Percentiles rank a stretch among this genome's conserved stretches.
Evolutionary conservation across 2,329 filamentous ascomycete genomes (phyloP).

Genomic region (Talaromyces sp.): DNA sequence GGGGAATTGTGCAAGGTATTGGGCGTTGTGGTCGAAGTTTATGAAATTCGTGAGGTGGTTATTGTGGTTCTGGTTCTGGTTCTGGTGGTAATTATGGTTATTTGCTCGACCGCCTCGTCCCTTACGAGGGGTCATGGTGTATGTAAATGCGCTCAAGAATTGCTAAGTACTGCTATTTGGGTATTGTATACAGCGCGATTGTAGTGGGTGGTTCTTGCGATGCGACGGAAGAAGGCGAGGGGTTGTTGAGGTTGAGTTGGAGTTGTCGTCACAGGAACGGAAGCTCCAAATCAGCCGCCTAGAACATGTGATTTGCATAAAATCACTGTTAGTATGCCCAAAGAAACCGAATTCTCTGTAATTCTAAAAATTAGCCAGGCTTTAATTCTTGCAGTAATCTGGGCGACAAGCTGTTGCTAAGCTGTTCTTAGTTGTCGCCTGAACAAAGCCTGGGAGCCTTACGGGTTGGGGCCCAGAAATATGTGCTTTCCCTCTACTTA

Average conservation of each 20-base stretch:
- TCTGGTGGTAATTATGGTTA: conserved; percentile 27
- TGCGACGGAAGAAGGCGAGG: background rate
- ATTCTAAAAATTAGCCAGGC: background rate
- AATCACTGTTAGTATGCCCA: background rate
- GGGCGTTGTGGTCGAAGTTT: conserved; percentile 17
- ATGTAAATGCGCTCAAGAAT: background rate
- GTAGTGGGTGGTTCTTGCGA: background rate
- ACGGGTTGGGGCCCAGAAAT: background rate
- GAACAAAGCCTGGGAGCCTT: background rate
- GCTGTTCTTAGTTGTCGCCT: background rate
- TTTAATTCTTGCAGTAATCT: background rate
- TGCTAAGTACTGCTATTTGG: too few species aligned
- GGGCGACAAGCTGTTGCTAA: background rate
- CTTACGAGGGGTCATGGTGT: conserved; percentile 33
- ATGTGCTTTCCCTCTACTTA: background rate
- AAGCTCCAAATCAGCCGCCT: background rate
- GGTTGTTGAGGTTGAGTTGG: background rate
- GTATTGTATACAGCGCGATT: background rate
- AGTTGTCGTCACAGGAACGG: background rate
- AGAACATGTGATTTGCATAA: conserved; percentile 2
- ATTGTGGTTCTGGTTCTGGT: background rate
- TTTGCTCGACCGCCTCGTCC: conserved; percentile 29
- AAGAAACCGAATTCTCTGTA: background rate
- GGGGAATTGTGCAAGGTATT: conserved; percentile 12
- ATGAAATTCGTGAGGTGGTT: conserved; percentile 21